Evolutionary conservation across 108 stramenopile species (phyloP).

Genomic region (Fistulifera pelliculosa): DNA sequence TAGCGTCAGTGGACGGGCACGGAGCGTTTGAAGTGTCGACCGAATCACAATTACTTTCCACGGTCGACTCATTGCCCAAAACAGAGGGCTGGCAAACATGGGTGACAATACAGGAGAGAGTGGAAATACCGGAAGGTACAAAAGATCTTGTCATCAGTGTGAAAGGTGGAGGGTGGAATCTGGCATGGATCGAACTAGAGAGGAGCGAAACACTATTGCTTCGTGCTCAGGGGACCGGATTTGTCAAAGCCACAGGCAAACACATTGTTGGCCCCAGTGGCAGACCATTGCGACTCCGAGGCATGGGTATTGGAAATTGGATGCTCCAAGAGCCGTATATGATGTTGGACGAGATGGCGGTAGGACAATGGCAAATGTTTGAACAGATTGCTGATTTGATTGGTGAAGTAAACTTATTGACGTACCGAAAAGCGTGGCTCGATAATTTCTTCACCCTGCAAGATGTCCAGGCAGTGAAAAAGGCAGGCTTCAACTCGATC

Average conservation of each 20-base stretch:
- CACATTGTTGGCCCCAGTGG: neutral
- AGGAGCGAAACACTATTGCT: no score
- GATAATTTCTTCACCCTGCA: neutral
- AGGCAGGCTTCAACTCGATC: neutral
- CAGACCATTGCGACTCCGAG: neutral
- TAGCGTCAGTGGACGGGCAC: no score
- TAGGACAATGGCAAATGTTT: neutral
- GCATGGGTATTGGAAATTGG: neutral
- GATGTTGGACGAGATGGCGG: neutral
- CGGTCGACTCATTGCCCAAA: no score
- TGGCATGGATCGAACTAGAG: no score
- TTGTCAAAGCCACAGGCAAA: neutral
- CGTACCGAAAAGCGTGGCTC: constrained; percentile 1
- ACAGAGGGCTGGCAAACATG: no score
- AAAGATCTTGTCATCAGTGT: no score
- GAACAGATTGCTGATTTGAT: neutral
- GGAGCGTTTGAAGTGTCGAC: no score
- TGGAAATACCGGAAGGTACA: no score
- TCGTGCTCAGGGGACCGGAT: neutral
- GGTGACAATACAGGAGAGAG: no score
- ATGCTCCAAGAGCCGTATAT: constrained; percentile 5
- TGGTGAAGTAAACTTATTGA: neutral
- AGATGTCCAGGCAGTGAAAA: neutral
- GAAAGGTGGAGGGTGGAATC: no score
- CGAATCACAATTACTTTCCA: no score